Base-by-base conservation (phyloP, 257 asterid genomes). In the Gentiana macrophylla region DNA sequence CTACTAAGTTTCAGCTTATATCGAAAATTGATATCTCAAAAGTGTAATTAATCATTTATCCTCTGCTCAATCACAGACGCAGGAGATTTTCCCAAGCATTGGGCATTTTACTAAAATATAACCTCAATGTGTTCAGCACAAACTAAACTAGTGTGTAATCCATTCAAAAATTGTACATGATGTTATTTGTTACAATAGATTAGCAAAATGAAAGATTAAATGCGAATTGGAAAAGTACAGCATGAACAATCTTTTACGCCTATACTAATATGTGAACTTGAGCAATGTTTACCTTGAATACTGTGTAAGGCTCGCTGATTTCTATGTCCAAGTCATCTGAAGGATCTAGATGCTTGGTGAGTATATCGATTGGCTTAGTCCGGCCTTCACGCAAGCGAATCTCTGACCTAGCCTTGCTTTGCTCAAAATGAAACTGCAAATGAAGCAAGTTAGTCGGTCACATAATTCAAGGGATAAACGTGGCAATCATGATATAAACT, bases 361-460 rank as follows among this genome's bases (percentile, higher is more conserved):
- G 82, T 43, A 91, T 68, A 72, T 91, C 98, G 69, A 91, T 87
- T 8, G 95, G 95, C 76, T 91, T 91, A 7, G 69, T 71, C 34
- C 96, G 88, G 12, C 98, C 98, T 78, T 87, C 95, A 37, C 80
- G 86, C 56, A 84, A 60, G 61, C 98, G 82, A 63, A 91, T 84
- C 80, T 83, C 85, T 10, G 96, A 84, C 62, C 96, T 70, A 60
- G 80, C 62, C 72, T 91, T 90, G 76, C 92, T 80, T 80, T 89
- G 97, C 68, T 86, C 97, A 71, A 83, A 89, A 75, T 83, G 95
- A 61, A 89, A 89, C 94, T 41, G 24, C 24, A 24, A 24, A 24
- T 24, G 24, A 24, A 24, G 24, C 24, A 24, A 24, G 24, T 24
- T 24, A 24, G 24, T 24, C 24, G 24, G 24, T 24, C 24, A 24